These are phyloP conservation scores for Penicillium verrucosum DNA, from an alignment of 2,329 filamentous ascomycete species.

Conservation along the genomic window DNA sequence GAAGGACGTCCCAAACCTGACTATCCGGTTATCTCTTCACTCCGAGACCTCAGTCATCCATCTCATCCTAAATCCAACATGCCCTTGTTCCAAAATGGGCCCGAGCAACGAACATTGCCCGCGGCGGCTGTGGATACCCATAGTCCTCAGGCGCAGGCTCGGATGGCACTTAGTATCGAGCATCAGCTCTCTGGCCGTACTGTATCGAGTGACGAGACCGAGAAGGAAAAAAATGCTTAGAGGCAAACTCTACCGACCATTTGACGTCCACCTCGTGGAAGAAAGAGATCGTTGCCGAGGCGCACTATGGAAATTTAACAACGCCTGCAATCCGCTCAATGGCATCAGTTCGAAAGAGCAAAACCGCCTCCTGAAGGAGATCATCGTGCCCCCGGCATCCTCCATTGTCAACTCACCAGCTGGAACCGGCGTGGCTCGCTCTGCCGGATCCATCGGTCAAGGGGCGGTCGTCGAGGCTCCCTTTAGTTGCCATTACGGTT, in stretches of 20 bases:
- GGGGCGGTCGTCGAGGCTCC: slow-evolving; percentile 79
- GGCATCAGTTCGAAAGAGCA: slow-evolving; percentile 59
- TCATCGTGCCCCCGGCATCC: slow-evolving; percentile 35
- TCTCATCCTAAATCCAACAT: slow-evolving; percentile 37
- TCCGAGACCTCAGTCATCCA: slow-evolving; percentile 40
- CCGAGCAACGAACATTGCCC: slow-evolving; percentile 39
- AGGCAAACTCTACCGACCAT: slow-evolving; percentile 75
- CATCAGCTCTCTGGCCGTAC: slow-evolving; percentile 39
- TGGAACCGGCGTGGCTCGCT: slow-evolving; percentile 53
- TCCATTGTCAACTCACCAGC: slow-evolving; percentile 47
- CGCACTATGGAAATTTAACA: slow-evolving; percentile 83
- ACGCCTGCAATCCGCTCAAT: slow-evolving; percentile 69
- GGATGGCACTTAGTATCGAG: slow-evolving; percentile 44
- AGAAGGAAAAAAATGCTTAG: slow-evolving; percentile 90
- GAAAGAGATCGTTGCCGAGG: slow-evolving; percentile 82
- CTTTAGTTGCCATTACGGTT: slow-evolving; percentile 92
- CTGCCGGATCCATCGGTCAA: slow-evolving; percentile 63
- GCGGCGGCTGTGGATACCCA: slow-evolving; percentile 35
- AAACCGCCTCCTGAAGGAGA: slow-evolving; percentile 38
- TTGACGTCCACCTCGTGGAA: slow-evolving; percentile 70
- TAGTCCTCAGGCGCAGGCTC: slow-evolving; percentile 43
- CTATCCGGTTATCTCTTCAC: slow-evolving; percentile 41
- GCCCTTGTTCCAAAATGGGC: slow-evolving; percentile 35
- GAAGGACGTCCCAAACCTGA: slow-evolving; percentile 38
- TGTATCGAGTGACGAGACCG: slow-evolving; percentile 53